Conservation (phyloP, 192 early-diverging fungal genomes). For the Geranomyces variabilis region DNA sequence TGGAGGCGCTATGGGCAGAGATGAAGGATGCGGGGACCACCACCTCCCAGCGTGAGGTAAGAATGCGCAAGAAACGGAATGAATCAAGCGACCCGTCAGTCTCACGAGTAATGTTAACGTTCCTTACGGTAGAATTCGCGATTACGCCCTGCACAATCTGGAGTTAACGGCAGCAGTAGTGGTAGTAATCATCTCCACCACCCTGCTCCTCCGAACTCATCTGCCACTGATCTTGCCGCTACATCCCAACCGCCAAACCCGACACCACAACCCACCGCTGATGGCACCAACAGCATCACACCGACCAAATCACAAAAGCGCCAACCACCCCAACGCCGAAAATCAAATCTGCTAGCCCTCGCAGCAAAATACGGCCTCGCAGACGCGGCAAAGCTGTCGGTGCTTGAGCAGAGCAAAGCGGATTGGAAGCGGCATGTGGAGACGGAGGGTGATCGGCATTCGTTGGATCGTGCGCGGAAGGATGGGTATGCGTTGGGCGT, state of each 20-base stretch:
- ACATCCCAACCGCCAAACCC: too few relatives aligned
- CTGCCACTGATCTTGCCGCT: too few relatives aligned
- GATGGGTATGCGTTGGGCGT: conserved; percentile 55
- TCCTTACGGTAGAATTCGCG: too few relatives aligned
- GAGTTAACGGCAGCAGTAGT: too few relatives aligned
- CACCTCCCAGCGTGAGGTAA: background rate
- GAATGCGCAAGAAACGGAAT: background rate
- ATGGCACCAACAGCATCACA: too few relatives aligned
- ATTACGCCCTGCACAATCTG: too few relatives aligned
- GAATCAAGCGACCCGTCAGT: background rate
- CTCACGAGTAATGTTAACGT: too few relatives aligned
- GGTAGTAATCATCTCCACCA: too few relatives aligned
- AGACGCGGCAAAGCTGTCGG: conserved; percentile 66
- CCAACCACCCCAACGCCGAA: conserved; percentile 2
- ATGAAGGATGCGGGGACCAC: conserved; percentile 45
- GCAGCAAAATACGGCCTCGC: conserved; percentile 35
- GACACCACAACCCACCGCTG: too few relatives aligned
- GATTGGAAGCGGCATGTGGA: conserved; percentile 73
- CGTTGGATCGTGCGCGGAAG: conserved; percentile 67
- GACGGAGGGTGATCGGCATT: conserved; percentile 63
- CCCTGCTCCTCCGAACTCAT: too few relatives aligned
- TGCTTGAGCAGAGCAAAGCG: conserved; percentile 69
- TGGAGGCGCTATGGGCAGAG: conserved; percentile 63
- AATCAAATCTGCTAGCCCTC: conserved; percentile 28
- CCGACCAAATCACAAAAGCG: background rate